These are phyloP conservation scores for Phytophthora macrochlamydospora DNA, from an alignment of 352 stramenopile genomes.

Conservation along the genomic window DNA sequence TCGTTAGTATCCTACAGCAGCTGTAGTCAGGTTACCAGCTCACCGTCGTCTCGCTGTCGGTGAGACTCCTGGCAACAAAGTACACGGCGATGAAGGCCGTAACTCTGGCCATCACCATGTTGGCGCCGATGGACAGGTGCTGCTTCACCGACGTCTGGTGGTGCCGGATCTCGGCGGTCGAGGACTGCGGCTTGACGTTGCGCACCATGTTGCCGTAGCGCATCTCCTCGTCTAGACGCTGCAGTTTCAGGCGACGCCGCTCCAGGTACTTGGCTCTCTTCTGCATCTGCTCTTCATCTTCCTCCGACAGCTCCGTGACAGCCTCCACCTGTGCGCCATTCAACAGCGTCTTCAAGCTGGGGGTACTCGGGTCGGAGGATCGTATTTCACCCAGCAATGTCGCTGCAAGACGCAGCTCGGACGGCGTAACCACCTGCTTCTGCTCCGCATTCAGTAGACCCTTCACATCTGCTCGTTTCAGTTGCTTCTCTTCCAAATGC, in stretches of 20 bases:
- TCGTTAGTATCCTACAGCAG: background rate
- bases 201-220: conserved; percentile 74
- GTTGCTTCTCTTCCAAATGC: conserved; percentile 16
- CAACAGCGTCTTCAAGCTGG: conserved; percentile 30
- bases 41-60: conserved; percentile 81
- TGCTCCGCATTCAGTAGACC: conserved; percentile 15
- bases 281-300: conserved; percentile 13
- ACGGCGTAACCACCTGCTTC: conserved; percentile 15
- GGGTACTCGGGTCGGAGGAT: conserved; percentile 21
- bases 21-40: background rate
- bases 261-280: conserved; percentile 45
- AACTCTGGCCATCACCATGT: conserved; percentile 85
- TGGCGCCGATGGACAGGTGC: conserved; percentile 82
- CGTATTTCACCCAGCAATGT: conserved; percentile 27
- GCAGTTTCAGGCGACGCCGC: conserved; percentile 62
- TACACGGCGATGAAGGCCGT: conserved; percentile 85
- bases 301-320: conserved; percentile 2
- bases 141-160: conserved; percentile 73
- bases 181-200: conserved; percentile 67
- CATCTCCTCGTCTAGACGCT: conserved; percentile 83
- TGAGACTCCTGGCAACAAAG: conserved; percentile 69
- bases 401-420: conserved; percentile 32
- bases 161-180: conserved; percentile 48
- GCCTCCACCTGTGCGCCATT: conserved; percentile 12
- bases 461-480: conserved; percentile 16